Evolutionary conservation across 768 basidiomycete species (phyloP).

Genomic region (Candolleomyces eurysporus): DNA sequence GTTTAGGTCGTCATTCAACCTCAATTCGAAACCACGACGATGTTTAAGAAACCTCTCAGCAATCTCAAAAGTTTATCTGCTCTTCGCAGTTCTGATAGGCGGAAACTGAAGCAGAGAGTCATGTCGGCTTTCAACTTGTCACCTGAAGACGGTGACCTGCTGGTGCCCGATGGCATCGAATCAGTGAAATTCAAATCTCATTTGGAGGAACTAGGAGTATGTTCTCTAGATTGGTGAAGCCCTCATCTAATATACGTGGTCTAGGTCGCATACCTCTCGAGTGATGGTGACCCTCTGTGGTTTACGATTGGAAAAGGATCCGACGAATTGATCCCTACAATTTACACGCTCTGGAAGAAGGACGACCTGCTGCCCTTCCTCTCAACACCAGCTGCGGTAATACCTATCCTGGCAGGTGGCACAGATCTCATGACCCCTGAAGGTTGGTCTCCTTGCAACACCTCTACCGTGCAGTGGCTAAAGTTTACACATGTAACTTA

Average conservation of each 20-base stretch:
- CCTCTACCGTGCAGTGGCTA: background rate
- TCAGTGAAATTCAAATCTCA: conserved; percentile 68
- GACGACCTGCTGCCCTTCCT: conserved; percentile 65
- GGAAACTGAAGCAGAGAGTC: too few species aligned
- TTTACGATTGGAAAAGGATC: conserved; percentile 68
- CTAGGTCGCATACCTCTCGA: conserved; percentile 62
- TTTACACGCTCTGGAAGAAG: too few species aligned
- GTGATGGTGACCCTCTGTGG: conserved; percentile 73
- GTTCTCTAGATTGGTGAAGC: conserved; percentile 17
- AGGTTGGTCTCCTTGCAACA: conserved; percentile 45
- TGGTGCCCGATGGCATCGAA: conserved; percentile 71
- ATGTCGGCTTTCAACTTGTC: too few species aligned
- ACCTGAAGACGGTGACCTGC: too few species aligned
- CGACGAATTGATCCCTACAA: too few species aligned
- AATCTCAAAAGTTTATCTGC: too few species aligned
- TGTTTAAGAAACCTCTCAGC: conserved; percentile 80
- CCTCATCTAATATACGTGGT: background rate
- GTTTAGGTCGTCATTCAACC: too few species aligned
- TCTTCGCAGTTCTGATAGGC: too few species aligned
- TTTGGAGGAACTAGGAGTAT: conserved; percentile 63
- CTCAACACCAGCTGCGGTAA: conserved; percentile 69
- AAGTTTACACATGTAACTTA: conserved; percentile 36
- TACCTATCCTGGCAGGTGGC: conserved; percentile 71
- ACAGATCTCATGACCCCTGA: conserved; percentile 90
- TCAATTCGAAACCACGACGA: conserved; percentile 23